Percentiles rank a stretch among this genome's conserved stretches.
phyloP scores from a whole-genome alignment of 2,329 filamentous ascomycete species.

The Trichoderma koningii region DNA sequence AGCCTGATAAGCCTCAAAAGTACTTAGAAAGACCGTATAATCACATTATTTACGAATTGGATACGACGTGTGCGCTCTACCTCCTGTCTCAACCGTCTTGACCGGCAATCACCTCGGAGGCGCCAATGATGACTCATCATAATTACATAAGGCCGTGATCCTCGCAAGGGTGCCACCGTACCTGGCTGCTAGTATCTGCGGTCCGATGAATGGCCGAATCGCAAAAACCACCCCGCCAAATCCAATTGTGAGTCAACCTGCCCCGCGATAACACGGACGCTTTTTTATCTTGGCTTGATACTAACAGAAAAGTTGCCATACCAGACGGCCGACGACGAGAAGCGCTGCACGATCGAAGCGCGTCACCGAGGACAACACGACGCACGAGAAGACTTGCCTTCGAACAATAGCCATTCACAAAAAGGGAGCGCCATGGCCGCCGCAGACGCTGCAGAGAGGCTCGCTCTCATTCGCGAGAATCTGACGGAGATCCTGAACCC shows the following conservation, averaged over 20 bases:
- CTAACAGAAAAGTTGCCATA: background rate
- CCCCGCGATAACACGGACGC: conserved; percentile 12
- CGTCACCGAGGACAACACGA: background rate
- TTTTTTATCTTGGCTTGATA: conserved; percentile 6
- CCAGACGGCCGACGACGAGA: background rate
- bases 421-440: conserved; percentile 11
- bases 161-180: background rate
- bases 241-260: conserved; percentile 16
- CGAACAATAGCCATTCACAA: background rate
- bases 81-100: too few species aligned
- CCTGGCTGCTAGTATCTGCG: background rate
- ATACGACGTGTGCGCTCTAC: too few species aligned
- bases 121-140: background rate
- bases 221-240: conserved; percentile 14
- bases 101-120: too few species aligned
- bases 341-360: background rate
- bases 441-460: conserved; percentile 57
- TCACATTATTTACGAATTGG: too few species aligned
- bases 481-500: conserved; percentile 80
- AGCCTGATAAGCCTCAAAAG: too few species aligned
- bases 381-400: background rate
- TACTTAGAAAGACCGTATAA: too few species aligned
- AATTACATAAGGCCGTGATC: background rate
- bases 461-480: conserved; percentile 77
- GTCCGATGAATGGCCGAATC: conserved; percentile 25